Evolutionary conservation across 176 grass and related monocot species (phyloP).

Genomic region (Carex kokanica): DNA sequence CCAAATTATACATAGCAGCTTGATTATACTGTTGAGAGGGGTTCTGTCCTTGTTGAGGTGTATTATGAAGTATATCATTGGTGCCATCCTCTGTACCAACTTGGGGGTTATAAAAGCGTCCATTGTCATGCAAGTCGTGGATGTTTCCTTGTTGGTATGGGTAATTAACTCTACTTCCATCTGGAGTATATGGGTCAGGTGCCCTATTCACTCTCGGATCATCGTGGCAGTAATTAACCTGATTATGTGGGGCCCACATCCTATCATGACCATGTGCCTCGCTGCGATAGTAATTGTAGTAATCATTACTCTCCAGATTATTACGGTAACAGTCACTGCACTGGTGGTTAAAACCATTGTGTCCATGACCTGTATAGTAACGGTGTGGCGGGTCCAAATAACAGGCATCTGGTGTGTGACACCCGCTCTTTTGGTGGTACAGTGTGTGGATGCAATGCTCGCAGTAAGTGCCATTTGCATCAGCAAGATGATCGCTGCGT

Average conservation of each 20-base stretch:
- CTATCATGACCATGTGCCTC: constrained; percentile 61
- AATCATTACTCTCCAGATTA: constrained; percentile 55
- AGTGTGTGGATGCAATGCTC: constrained; percentile 54
- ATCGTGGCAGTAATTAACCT: constrained; percentile 50
- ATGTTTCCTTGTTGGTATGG: constrained; percentile 46
- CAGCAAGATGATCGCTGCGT: constrained; percentile 36
- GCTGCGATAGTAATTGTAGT: constrained; percentile 44
- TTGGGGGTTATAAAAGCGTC: constrained; percentile 50
- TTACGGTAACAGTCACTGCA: constrained; percentile 46
- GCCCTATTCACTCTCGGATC: constrained; percentile 54
- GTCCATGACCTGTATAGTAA: constrained; percentile 51
- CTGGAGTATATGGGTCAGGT: constrained; percentile 45
- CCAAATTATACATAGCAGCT: constrained; percentile 57
- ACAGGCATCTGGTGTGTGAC: constrained; percentile 36
- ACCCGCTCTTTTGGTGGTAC: constrained; percentile 48
- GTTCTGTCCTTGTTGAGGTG: constrained; percentile 32
- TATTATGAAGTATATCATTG: constrained; percentile 56
- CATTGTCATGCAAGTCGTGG: constrained; percentile 45
- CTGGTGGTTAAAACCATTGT: constrained; percentile 48
- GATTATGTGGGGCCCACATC: constrained; percentile 38
- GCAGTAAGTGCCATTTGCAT: constrained; percentile 30
- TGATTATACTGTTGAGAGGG: constrained; percentile 45
- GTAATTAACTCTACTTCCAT: constrained; percentile 56
- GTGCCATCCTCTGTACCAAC: constrained; percentile 34
- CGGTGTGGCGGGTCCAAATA: constrained; percentile 39